phyloP scores from a whole-genome alignment of 2,329 filamentous ascomycete genomes.

The Neofusicoccum sp. region DNA sequence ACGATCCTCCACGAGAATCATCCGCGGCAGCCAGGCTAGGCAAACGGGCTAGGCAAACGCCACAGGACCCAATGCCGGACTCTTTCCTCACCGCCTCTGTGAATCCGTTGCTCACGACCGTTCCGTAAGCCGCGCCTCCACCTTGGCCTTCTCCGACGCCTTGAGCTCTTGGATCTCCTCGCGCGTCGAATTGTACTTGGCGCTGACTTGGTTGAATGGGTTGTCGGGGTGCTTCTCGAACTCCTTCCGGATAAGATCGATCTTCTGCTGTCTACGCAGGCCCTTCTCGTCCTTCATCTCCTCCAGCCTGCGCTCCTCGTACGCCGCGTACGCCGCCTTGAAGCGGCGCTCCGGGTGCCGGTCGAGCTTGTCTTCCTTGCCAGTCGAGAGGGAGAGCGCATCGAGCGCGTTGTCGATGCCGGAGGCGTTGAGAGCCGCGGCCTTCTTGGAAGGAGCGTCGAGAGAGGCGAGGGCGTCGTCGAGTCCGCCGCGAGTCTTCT shows the following conservation, averaged over 20 bases:
- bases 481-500: slow-evolving; percentile 62
- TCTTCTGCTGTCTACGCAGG: slow-evolving; percentile 77
- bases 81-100: slow-evolving; percentile 4
- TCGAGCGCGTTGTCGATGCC: slow-evolving; percentile 95
- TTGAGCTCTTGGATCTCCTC: slow-evolving; percentile 70
- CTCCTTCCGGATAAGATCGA: slow-evolving; percentile 82
- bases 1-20: slow-evolving; percentile 14
- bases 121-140: slow-evolving; percentile 65
- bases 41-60: neutral
- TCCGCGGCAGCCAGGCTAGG: neutral
- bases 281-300: slow-evolving; percentile 87
- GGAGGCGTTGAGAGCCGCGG: slow-evolving; percentile 69
- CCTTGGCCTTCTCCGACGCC: slow-evolving; percentile 67
- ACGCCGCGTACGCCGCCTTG: slow-evolving; percentile 81
- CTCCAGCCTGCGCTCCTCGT: slow-evolving; percentile 73
- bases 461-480: slow-evolving; percentile 56
- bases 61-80: neutral
- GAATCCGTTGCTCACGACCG: neutral
- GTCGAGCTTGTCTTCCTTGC: slow-evolving; percentile 70
- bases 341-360: slow-evolving; percentile 83
- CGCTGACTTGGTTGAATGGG: slow-evolving; percentile 84
- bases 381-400: slow-evolving; percentile 68
- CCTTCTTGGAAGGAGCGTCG: slow-evolving; percentile 41
- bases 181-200: slow-evolving; percentile 71
- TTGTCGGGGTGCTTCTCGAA: slow-evolving; percentile 95